Percentiles rank a stretch among this genome's conserved stretches.
Conservation (phyloP, 75 land plant species). For the Adiantum capillusveneris region DNA sequence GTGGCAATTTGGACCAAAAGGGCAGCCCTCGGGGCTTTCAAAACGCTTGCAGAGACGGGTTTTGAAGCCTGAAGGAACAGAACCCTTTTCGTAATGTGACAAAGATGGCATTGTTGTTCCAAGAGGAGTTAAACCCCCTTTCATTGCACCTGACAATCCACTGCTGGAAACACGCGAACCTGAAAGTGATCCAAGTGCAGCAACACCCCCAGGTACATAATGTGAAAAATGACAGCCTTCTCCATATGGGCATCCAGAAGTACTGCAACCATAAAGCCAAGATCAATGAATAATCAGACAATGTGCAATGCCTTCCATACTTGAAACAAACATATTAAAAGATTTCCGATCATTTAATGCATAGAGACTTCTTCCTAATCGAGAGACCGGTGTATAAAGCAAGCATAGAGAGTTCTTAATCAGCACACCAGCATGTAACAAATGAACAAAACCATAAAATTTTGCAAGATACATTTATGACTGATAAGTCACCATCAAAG, state of each 20-base stretch:
- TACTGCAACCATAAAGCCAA: constrained; percentile 16
- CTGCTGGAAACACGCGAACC: not conserved
- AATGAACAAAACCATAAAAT: too few relatives aligned
- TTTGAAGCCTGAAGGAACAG: constrained; percentile 25
- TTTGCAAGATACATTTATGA: too few relatives aligned
- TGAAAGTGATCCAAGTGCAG: constrained; percentile 7
- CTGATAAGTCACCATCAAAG: too few relatives aligned
- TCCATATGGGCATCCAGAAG: constrained; percentile 44
- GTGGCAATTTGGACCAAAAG: constrained; percentile 40
- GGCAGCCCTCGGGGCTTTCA: constrained; percentile 38
- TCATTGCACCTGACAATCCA: not conserved
- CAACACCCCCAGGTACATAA: constrained; percentile 39
- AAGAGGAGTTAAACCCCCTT: not conserved
- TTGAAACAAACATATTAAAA: too few relatives aligned
- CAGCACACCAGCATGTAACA: too few relatives aligned
- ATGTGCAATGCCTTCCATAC: too few relatives aligned
- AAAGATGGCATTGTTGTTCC: not conserved
- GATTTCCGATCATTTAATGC: too few relatives aligned
- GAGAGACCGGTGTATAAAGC: too few relatives aligned
- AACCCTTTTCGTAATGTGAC: constrained; percentile 16
- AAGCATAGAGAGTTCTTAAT: too few relatives aligned
- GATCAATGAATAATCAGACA: not conserved
- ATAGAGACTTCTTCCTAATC: too few relatives aligned
- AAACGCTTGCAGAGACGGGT: constrained; percentile 39
- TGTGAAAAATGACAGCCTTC: constrained; percentile 45